phyloP scores from a whole-genome alignment of 2,329 filamentous ascomycete genomes.

The Diaporthe citrichinensis region DNA sequence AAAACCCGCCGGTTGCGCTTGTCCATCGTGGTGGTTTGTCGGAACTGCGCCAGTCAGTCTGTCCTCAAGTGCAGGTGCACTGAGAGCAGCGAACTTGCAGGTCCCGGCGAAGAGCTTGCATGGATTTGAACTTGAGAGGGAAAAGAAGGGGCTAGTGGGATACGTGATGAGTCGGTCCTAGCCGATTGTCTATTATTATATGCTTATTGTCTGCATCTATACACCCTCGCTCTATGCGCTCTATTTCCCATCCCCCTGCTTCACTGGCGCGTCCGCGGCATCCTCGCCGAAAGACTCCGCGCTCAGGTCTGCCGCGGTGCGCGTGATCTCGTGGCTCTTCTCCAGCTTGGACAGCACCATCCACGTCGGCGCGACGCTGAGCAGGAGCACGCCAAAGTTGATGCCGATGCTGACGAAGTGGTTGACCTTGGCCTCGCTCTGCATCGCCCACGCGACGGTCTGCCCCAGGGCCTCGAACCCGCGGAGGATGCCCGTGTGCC shows the following conservation, averaged over 20 bases:
- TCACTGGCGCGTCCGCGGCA: neutral
- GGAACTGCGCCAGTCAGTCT: neutral
- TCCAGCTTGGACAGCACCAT: slow-evolving; percentile 50
- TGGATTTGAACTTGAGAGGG: neutral
- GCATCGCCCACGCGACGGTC: slow-evolving; percentile 53
- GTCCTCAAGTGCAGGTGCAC: too few species aligned
- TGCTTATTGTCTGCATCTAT: neutral
- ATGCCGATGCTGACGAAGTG: slow-evolving; percentile 52
- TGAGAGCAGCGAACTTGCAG: too few species aligned
- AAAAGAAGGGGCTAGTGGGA: too few species aligned
- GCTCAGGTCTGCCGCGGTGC: slow-evolving; percentile 8
- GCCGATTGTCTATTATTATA: neutral
- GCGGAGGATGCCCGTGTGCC: slow-evolving; percentile 50
- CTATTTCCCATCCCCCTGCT: slow-evolving; percentile 1
- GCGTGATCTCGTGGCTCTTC: slow-evolving; percentile 47
- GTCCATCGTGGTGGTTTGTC: too few species aligned
- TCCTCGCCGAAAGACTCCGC: neutral
- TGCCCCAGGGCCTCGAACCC: slow-evolving; percentile 51
- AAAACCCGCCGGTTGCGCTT: too few species aligned
- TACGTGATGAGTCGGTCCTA: neutral
- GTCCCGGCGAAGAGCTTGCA: neutral
- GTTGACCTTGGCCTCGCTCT: slow-evolving; percentile 50
- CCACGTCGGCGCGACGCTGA: slow-evolving; percentile 50
- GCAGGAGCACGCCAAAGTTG: slow-evolving; percentile 50
- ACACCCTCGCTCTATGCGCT: too few species aligned